phyloP scores from a whole-genome alignment of 2,329 filamentous ascomycete species.

The Lachnum nothofagi region DNA sequence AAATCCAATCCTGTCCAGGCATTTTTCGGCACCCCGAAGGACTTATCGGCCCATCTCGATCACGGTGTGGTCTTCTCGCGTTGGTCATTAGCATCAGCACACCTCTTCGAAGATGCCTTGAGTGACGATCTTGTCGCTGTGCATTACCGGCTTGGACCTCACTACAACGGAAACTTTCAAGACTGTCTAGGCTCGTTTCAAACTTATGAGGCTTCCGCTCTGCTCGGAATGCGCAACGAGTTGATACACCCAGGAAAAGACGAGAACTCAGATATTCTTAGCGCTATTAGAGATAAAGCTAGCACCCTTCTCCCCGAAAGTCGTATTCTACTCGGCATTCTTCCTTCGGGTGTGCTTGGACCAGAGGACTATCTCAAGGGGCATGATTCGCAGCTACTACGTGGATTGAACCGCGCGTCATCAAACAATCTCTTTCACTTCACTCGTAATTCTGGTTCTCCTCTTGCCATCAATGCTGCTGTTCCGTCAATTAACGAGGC shows the following conservation, averaged over 20 bases:
- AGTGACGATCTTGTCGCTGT: constrained; percentile 91
- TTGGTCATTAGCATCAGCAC: constrained; percentile 86
- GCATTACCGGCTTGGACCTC: constrained; percentile 80
- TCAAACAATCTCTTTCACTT: constrained; percentile 63
- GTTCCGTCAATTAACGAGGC: constrained; percentile 85
- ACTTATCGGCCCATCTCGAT: constrained; percentile 72
- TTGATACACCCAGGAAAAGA: constrained; percentile 83
- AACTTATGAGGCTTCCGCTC: constrained; percentile 89
- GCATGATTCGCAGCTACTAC: constrained; percentile 69
- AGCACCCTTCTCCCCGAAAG: constrained; percentile 75
- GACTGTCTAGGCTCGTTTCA: constrained; percentile 94
- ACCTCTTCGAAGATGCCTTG: constrained; percentile 79
- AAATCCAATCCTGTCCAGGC: constrained; percentile 72
- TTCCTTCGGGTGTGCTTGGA: constrained; percentile 73
- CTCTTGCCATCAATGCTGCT: constrained; percentile 82
- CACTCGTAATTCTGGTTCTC: constrained; percentile 67
- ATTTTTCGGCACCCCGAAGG: constrained; percentile 87
- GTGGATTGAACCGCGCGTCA: constrained; percentile 68
- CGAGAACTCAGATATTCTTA: constrained; percentile 84
- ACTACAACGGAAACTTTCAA: constrained; percentile 94
- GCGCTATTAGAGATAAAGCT: constrained; percentile 80
- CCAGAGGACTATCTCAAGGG: constrained; percentile 69
- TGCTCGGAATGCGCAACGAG: constrained; percentile 86
- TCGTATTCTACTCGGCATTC: constrained; percentile 76
- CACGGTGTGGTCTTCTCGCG: constrained; percentile 68